Percentiles rank a stretch among this genome's conserved stretches.
Conservation (phyloP, 495 filamentous ascomycete genomes). For the Podospora conica region DNA sequence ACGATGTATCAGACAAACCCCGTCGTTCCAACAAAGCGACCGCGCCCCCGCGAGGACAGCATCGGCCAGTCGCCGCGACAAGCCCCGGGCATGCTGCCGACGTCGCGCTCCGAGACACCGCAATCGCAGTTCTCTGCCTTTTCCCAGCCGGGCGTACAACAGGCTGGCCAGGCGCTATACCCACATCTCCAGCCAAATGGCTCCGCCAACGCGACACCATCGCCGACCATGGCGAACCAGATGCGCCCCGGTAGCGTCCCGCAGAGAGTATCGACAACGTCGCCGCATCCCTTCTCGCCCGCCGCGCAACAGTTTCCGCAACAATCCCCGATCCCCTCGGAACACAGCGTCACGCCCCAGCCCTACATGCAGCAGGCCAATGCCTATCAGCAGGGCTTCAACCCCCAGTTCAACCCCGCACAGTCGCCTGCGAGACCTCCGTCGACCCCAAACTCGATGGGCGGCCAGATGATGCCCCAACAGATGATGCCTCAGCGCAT, state of each 20-base stretch:
- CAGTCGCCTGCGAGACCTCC: conserved; percentile 47
- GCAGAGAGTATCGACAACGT: conserved; percentile 81
- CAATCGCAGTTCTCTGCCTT: conserved; percentile 57
- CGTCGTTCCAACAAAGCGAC: conserved; percentile 81
- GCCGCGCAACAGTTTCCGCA: conserved; percentile 70
- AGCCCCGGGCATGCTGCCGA: conserved; percentile 64
- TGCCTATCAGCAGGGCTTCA: conserved; percentile 51
- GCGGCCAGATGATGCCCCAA: conserved; percentile 42
- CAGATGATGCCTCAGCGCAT: conserved; percentile 39
- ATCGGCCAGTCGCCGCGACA: conserved; percentile 76
- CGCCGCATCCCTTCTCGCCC: conserved; percentile 85
- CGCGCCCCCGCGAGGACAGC: conserved; percentile 75
- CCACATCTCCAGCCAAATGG: conserved; percentile 78
- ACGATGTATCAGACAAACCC: conserved; percentile 73
- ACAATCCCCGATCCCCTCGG: conserved; percentile 70
- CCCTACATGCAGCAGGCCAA: conserved; percentile 54
- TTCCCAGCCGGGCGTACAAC: conserved; percentile 51
- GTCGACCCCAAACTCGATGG: conserved; percentile 42
- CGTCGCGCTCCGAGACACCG: conserved; percentile 89
- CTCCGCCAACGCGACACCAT: conserved; percentile 77
- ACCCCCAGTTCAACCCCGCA: conserved; percentile 47
- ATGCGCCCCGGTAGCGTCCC: conserved; percentile 56
- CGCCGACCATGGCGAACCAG: conserved; percentile 77
- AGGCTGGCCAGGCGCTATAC: conserved; percentile 56
- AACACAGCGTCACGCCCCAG: conserved; percentile 77